Conservation (phyloP, 2,329 filamentous ascomycete species). For the Elsinoe fawcettii region DNA sequence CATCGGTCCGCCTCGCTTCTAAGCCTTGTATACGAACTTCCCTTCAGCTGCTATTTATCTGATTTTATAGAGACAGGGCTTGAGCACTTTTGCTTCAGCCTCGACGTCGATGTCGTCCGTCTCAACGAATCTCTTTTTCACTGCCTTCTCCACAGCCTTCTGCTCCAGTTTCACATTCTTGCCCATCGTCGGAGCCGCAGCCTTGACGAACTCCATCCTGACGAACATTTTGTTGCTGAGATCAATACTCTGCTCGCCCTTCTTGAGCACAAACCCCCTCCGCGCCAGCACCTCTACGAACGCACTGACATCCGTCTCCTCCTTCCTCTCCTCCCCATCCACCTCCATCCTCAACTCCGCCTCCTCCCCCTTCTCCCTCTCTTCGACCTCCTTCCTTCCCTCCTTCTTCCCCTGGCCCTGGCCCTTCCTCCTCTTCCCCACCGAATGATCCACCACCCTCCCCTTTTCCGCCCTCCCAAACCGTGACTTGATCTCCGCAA, state of each 20-base stretch:
- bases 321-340: slow-evolving; percentile 56
- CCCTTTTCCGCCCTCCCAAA: slow-evolving; percentile 55
- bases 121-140: slow-evolving; percentile 52
- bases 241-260: slow-evolving; percentile 59
- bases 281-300: slow-evolving; percentile 77
- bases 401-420: slow-evolving; percentile 31
- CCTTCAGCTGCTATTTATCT: slow-evolving; percentile 43
- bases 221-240: slow-evolving; percentile 97
- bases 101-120: slow-evolving; percentile 49
- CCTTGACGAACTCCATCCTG: slow-evolving; percentile 89
- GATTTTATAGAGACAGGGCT: slow-evolving; percentile 94
- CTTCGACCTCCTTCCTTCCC: slow-evolving; percentile 42
- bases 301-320: slow-evolving; percentile 76
- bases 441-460: slow-evolving; percentile 55
- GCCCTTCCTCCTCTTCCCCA: slow-evolving; percentile 55
- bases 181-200: slow-evolving; percentile 63
- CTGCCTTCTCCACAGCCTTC: slow-evolving; percentile 30
- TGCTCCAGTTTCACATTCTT: slow-evolving; percentile 53
- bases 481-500: slow-evolving; percentile 91
- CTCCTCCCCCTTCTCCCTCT: slow-evolving; percentile 50
- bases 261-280: slow-evolving; percentile 77
- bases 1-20: background rate
- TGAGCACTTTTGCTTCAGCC: slow-evolving; percentile 64
- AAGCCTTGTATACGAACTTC: background rate
- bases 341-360: slow-evolving; percentile 56